Percentiles rank a stretch among this genome's conserved stretches.
Conservation (phyloP, 768 basidiomycete genomes). For the Tricholomella constricta region DNA sequence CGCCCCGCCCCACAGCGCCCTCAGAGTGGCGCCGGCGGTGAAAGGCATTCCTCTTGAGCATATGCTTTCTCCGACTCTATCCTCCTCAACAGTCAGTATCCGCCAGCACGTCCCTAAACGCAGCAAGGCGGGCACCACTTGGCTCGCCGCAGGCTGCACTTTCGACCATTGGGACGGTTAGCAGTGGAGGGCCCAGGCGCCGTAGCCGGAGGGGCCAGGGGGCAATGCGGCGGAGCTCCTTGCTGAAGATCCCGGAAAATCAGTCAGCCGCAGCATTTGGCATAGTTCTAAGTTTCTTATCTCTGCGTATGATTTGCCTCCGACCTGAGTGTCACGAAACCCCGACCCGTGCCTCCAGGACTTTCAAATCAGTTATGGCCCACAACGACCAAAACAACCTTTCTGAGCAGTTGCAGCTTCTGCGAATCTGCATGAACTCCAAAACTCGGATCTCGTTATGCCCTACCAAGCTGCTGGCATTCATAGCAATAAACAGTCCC, state of each 20-base stretch:
- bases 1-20: constrained; percentile 1
- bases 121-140: constrained; percentile 16
- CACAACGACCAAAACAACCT: background rate
- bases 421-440: background rate
- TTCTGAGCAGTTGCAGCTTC: background rate
- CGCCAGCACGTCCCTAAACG: constrained; percentile 19
- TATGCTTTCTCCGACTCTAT: constrained; percentile 18
- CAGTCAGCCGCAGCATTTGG: constrained; percentile 82
- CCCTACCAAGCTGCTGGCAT: background rate
- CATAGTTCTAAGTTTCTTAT: too few relatives aligned
- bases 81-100: constrained; percentile 18
- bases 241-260: constrained; percentile 77
- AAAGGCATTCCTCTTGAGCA: constrained; percentile 13
- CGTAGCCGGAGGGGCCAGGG: constrained; percentile 16
- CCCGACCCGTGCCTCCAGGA: too few relatives aligned
- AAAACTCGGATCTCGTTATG: background rate
- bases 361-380: too few relatives aligned
- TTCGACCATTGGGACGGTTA: constrained; percentile 28
- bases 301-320: too few relatives aligned
- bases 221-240: constrained; percentile 57
- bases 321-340: too few relatives aligned
- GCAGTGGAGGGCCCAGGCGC: constrained; percentile 12
- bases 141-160: constrained; percentile 35
- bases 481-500: too few relatives aligned
- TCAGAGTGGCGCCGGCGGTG: constrained; percentile 5